Base-by-base conservation (phyloP, 2,329 filamentous ascomycete species). In the Pseudophaeomoniella oleicola region DNA sequence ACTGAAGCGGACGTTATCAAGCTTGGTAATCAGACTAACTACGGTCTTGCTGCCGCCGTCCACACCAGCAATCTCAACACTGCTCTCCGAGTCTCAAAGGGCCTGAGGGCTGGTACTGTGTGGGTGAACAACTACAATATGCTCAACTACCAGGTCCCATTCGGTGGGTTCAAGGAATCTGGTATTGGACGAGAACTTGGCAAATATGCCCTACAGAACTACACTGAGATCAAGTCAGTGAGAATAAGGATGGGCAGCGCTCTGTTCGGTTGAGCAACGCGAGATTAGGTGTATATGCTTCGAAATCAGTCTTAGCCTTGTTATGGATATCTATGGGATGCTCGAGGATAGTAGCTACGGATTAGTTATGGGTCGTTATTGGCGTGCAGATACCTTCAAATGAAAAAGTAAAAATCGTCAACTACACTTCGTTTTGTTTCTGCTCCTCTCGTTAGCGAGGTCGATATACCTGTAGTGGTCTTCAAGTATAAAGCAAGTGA, bases 21-120 rank as follows among this genome's bases (percentile, higher is more conserved):
- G 37, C 60, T 82, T 33, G 81, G 75, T 40, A 88, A 90, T 66
- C 67, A 72, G 57, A 81, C 72, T 50, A 78, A 69, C 43, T 88
- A 84, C 56, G 81, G 81, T 42, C 71, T 90, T 17, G 82, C 81
- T 37, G 79, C 81, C 16, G 81, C 76, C 16, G 66, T 88, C 14
- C 83, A 85, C 74, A 88, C 82, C 18, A 71, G 62, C 44, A 77
- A 85, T 56, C 63, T 87, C 51, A 85, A 82, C 70, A 86, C 80
- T 1, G 82, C 83, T 49, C 72, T 90, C 50, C 71, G 81, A 27
- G 77, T 86, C 2, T 75, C 79, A 36, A 80, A 83, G 51, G 66
- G 66, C 32, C 67, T 88, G 44, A 69, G 74, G 43, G 78, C 81
- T 1, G 85, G 80, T 27, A 74, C 71, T 39, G 71, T 77, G 43